Base-by-base conservation (phyloP, 1,139 yeast species). In the Arxiozyma slooffiae region DNA sequence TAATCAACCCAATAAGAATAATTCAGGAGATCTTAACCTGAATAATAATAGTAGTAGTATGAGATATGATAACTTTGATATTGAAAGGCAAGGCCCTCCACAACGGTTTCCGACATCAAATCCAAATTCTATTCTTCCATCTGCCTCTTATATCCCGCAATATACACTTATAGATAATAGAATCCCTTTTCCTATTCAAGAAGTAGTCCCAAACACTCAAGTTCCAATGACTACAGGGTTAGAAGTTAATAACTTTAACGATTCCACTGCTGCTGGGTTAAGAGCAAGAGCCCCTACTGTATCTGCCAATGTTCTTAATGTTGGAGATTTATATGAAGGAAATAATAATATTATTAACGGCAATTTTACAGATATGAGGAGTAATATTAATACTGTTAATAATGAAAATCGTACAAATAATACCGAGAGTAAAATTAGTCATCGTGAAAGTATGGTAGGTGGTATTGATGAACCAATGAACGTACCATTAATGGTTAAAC, bases 401-500 rank as follows among this genome's bases (percentile, higher is more conserved):
- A 47, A 47, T 24, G 50, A 44, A 24, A 47, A 43, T 24, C 23
- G 38, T 22, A 48, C 45, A 4, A 37, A 24, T 36, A 41, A 36
- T 40, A 43, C 34, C 34, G 44, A 41, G 14, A 7, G 36, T 2
- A 38, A 44, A 38, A 41, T 17, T 36, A 38, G 44, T 41, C 20
- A 22, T 18, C 30, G 26, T 40, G 38, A n/a, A 7, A 42, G 38
- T 21, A 21, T 42, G n/a, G 51, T 44, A 22, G 49, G 39, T 9
- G 22, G 37, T 23, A 48, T 50, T 16, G 50, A 50, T 17, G 54
- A 50, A n/a, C 52, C 53, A 11, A 24, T 44, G 41, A 52, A 53
- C 41, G 53, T 62, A 2, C 67, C 68, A 23, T 56, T 67, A 52
- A 58, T 65, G 60, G 67, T 67, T 37, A 63, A 63, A 49, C 69